Evolutionary conservation across 768 basidiomycete species (phyloP).

Genomic region (Vararia minispora): DNA sequence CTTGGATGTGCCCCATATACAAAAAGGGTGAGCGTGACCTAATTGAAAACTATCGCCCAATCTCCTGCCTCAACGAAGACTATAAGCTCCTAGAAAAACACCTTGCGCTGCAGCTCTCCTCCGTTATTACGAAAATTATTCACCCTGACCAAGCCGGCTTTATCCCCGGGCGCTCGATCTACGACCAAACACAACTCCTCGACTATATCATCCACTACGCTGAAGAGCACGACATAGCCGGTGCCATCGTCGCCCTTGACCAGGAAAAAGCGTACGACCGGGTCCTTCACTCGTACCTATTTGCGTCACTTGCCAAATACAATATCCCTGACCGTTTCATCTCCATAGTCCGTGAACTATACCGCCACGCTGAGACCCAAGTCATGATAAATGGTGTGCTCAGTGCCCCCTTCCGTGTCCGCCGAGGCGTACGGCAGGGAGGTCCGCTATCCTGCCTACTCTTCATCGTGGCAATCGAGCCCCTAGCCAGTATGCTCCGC

Average conservation of each 20-base stretch:
- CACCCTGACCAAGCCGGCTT: constrained; percentile 6
- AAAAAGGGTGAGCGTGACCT: too few relatives aligned
- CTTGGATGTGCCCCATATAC: too few relatives aligned
- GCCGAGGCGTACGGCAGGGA: constrained; percentile 6
- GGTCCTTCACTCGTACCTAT: constrained; percentile 9
- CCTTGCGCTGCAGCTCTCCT: too few relatives aligned
- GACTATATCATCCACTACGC: constrained; percentile 1
- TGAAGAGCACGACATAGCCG: constrained; percentile 1
- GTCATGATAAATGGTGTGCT: constrained; percentile 2
- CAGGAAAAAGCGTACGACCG: constrained; percentile 11
- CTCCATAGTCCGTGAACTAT: constrained; percentile 1
- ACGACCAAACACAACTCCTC: neutral
- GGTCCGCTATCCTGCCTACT: constrained; percentile 12
- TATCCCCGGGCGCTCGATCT: constrained; percentile 2
- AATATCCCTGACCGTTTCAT: neutral
- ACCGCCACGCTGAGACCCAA: neutral
- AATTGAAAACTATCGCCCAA: too few relatives aligned
- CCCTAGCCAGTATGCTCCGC: constrained; percentile 3
- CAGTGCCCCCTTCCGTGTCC: constrained; percentile 5
- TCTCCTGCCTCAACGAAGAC: too few relatives aligned
- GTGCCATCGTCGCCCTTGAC: neutral
- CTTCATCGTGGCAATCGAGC: constrained; percentile 10
- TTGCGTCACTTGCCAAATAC: neutral
- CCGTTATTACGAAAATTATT: too few relatives aligned
- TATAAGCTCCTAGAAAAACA: too few relatives aligned